Base-by-base conservation (phyloP, 2,329 filamentous ascomycete genomes). In the Metarhizium sp. region DNA sequence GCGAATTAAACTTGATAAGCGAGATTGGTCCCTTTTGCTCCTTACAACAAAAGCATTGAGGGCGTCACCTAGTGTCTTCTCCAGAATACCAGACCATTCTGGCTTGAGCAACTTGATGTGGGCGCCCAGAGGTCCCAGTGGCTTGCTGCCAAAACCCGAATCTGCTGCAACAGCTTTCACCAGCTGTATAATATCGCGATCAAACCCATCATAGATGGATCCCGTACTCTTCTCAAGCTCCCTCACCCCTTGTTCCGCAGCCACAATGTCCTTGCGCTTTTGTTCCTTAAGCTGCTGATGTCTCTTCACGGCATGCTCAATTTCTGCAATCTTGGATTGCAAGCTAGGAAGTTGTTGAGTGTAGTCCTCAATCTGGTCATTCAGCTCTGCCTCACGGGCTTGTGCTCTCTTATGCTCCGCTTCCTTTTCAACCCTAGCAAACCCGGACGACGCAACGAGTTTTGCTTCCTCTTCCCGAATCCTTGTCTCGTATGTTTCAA, bases 31-130 rank as follows among this genome's bases (percentile, higher is more conserved):
- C 13, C 76, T 71, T 64, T 88, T 90, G 68, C 77, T 90, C 6
- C 82, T 85, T 46, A 96, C 92, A 52, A 95, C 81, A 65, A 97
- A 99, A 1, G 81, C 84, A 59, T 84, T 87, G 36, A 97, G 73
- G 0, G 74, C 76, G 3, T 69, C 71, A n/a, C 89, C 89, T 49
- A 96, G 78, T 1, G 81, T 81, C 59, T 80, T 87, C 67, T 99
- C 94, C 14, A 99, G 70, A 47, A 95, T 84, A 0, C 82, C 80
- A 1, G 86, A 87, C 94, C 94, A 99, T 62, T 89, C 79, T 1
- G 89, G 87, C 61, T 92, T 85, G 40, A 84, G 73, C 29, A 99
- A 74, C 60, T 84, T 85, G 52, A 99, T 78, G 64, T 94, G 81
- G 29, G 84, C 75, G 34, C 92, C 94, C 14, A 97, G 75, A 0